Base-by-base conservation (phyloP, 2,329 filamentous ascomycete species). In the Knufia petricola region DNA sequence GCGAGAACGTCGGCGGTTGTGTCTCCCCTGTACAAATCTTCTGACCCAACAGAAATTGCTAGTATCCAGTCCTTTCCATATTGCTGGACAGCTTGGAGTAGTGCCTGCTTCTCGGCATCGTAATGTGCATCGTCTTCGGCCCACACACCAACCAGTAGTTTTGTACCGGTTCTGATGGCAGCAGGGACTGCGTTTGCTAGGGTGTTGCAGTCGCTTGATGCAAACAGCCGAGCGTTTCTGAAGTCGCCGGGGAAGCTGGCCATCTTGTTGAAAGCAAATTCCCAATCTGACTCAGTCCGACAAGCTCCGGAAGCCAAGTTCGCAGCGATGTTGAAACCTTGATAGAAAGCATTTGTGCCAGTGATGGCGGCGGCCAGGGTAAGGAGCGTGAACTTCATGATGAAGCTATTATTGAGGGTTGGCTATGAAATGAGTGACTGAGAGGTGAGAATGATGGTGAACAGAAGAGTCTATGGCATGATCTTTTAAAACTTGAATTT, bases 141-240 rank as follows among this genome's bases (percentile, higher is more conserved):
- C 81, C 81, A 85, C 60, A 84, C 68, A 54, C 81, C 81, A 45
- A 82, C 78, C 30, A 84, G 76, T 38, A 85, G 67, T 55, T 74
- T 67, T 15, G 77, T 79, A 37, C 79, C 70, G 52, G 78, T 79
- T 51, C 72, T 68, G 39, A 82, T 70, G 58, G 81, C 81, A 30
- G 81, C 81, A 15, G 72, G 71, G 0, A 74, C 69, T 15, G 71
- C 71, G 48, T 70, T 68, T 49, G 62, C 64, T 42, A 75, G 67
- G 7, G 71, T 70, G 52, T 71, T 66, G 61, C 71, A 75, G 57
- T 75, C 72, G 38, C 53, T 53, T 3, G 60, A 53, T 15, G 61
- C 60, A 51, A 59, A 63, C 17, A 63, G 49, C 12, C 60, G 55
- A 20, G 55, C 59, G 32, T 51, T 56, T 32, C 52, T 55, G 55